Evolutionary conservation across 2,329 filamentous ascomycete species (phyloP).

Genomic region (Hypoxylon sp.): DNA sequence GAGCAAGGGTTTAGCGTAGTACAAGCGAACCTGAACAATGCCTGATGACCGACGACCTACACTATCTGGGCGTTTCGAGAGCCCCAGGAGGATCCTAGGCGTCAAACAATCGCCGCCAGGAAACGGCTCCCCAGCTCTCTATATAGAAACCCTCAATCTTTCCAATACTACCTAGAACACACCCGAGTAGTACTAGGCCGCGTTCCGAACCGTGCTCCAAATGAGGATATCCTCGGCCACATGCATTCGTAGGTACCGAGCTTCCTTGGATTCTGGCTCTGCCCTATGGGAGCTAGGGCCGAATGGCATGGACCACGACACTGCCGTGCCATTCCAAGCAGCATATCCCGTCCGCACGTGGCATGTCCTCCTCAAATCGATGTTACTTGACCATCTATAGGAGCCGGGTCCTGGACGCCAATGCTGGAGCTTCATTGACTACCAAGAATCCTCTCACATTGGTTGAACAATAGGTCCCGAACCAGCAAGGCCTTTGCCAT

Average conservation of each 20-base stretch:
- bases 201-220: conserved; percentile 35
- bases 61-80: conserved; percentile 38
- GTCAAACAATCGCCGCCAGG: conserved; percentile 28
- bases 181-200: conserved; percentile 20
- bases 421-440: conserved; percentile 26
- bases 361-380: conserved; percentile 33
- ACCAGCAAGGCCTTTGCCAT: conserved; percentile 10
- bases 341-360: conserved; percentile 36
- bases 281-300: conserved; percentile 36
- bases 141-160: conserved; percentile 38
- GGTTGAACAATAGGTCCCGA: conserved; percentile 12
- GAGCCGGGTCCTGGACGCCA: conserved; percentile 20
- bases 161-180: conserved; percentile 32
- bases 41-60: conserved; percentile 21
- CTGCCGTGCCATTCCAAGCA: conserved; percentile 31
- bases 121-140: conserved; percentile 31
- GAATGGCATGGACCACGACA: conserved; percentile 31
- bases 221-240: conserved; percentile 31
- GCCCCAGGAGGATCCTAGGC: conserved; percentile 36
- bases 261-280: conserved; percentile 29
- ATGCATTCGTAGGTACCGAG: conserved; percentile 41
- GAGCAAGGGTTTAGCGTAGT: conserved; percentile 32
- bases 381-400: conserved; percentile 13
- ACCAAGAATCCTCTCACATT: conserved; percentile 20
- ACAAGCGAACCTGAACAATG: conserved; percentile 28